phyloP scores from a whole-genome alignment of 2,329 filamentous ascomycete genomes.

The Sporothrix pallida region DNA sequence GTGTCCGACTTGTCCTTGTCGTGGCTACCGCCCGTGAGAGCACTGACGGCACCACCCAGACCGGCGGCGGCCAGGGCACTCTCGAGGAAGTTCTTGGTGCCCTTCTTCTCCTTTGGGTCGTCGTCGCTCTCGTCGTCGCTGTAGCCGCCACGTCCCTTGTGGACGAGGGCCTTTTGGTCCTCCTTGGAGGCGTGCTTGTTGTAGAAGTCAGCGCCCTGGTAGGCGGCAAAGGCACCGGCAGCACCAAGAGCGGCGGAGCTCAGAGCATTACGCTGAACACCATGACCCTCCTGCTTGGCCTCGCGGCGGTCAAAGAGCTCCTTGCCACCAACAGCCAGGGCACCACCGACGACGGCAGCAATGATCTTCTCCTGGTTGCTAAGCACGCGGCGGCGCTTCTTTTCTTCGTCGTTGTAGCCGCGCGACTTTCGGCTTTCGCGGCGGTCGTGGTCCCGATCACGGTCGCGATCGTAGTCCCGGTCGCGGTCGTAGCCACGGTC shows the following conservation, averaged over 20 bases:
- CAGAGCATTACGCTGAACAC: constrained; percentile 63
- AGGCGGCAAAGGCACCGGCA: constrained; percentile 67
- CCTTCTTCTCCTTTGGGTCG: constrained; percentile 57
- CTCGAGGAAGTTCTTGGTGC: constrained; percentile 69
- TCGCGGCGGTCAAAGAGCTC: constrained; percentile 69
- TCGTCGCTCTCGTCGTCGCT: constrained; percentile 66
- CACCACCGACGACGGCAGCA: constrained; percentile 68
- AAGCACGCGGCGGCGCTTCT: constrained; percentile 57
- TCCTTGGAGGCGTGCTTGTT: constrained; percentile 63
- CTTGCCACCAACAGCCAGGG: constrained; percentile 68
- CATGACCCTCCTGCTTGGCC: constrained; percentile 55
- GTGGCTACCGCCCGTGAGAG: constrained; percentile 56
- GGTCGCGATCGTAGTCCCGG: constrained; percentile 61
- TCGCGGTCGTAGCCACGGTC: constrained; percentile 56
- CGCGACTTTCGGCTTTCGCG: constrained; percentile 60
- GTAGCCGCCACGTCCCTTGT: constrained; percentile 62
- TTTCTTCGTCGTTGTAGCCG: constrained; percentile 64
- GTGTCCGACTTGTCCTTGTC: constrained; percentile 51
- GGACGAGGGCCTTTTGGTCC: constrained; percentile 59
- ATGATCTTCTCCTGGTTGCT: constrained; percentile 70
- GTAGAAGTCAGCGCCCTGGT: constrained; percentile 67
- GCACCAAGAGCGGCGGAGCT: constrained; percentile 67
- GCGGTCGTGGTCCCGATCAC: constrained; percentile 51
- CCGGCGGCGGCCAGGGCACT: constrained; percentile 66
- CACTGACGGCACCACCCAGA: constrained; percentile 66